A percentile compares a stretch with the other conserved stretches of the same genome.
Conservation (phyloP, 1,284 basidiomycete genomes). For the Apiotrichum porosum region DNA sequence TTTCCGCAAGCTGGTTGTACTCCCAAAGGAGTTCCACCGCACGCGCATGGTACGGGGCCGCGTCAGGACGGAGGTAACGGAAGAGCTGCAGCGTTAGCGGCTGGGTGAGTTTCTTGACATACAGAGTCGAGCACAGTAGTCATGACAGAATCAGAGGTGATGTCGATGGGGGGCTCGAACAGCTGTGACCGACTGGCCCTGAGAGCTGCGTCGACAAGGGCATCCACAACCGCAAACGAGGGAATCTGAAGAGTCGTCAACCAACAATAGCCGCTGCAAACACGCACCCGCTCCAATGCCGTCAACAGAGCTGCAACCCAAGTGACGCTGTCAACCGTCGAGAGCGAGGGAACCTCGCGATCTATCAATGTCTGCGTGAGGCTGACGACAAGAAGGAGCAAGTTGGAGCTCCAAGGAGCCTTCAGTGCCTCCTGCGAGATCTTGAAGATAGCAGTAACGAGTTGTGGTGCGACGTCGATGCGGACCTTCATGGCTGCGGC, state of each 20-base stretch:
- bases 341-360: conserved; percentile 22
- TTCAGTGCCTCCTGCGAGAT: conserved; percentile 6
- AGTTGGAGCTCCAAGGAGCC: not conserved
- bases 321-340: conserved; percentile 13
- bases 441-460: conserved; percentile 23
- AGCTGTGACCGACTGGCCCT: conserved; percentile 43
- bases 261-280: not conserved
- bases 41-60: conserved; percentile 70
- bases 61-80: conserved; percentile 64
- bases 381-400: conserved; percentile 11
- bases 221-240: conserved; percentile 62
- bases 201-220: conserved; percentile 58
- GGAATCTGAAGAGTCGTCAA: conserved; percentile 55
- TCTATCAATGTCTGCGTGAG: conserved; percentile 25
- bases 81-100: conserved; percentile 57
- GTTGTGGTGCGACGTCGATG: conserved; percentile 14
- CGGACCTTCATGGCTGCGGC: conserved; percentile 7
- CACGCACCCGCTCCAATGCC: conserved; percentile 34
- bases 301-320: conserved; percentile 42
- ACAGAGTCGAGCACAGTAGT: conserved; percentile 30
- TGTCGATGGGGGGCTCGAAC: conserved; percentile 23
- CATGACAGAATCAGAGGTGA: conserved; percentile 24
- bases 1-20: conserved; percentile 36
- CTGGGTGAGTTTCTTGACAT: not conserved
- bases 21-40: conserved; percentile 82